Evolutionary conservation across 306 rosid genomes (phyloP).

Genomic region (Prosopis cineraria): DNA sequence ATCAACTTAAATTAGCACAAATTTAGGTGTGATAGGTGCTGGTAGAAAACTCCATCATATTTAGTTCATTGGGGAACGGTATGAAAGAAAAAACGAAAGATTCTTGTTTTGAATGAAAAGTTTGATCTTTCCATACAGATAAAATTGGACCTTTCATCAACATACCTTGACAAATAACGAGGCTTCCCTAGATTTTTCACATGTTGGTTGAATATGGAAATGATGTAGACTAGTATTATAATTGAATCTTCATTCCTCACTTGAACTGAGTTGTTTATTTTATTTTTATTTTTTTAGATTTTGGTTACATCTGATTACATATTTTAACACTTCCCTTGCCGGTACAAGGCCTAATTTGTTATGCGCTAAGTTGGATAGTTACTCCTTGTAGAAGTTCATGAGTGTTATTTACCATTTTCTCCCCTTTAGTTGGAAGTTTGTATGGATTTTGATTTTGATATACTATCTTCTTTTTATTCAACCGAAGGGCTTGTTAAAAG

Average conservation of each 20-base stretch:
- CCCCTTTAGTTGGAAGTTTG: constrained; percentile 4
- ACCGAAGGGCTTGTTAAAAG: not conserved
- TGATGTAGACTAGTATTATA: not conserved
- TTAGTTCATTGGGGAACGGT: not conserved
- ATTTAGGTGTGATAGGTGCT: not conserved
- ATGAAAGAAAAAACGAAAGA: not conserved
- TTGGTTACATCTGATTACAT: not conserved
- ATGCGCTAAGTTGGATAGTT: not conserved
- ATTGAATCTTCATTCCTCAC: not conserved
- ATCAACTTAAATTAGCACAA: constrained; percentile 16
- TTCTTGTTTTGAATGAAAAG: not conserved
- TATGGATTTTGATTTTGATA: constrained; percentile 13
- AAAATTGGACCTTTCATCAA: not conserved
- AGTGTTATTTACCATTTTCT: constrained; percentile 2
- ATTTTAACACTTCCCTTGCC: not conserved
- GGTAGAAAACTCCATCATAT: not conserved
- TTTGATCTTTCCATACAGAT: not conserved
- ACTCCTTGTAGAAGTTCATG: not conserved
- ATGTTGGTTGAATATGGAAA: not conserved
- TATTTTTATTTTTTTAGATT: not conserved
- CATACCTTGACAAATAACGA: not conserved
- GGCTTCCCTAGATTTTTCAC: not conserved
- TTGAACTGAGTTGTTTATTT: not conserved
- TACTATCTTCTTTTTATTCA: not conserved
- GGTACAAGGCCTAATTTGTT: not conserved